Evolutionary conservation across 768 basidiomycete genomes (phyloP).

Genomic region (Polyporus arcularius): DNA sequence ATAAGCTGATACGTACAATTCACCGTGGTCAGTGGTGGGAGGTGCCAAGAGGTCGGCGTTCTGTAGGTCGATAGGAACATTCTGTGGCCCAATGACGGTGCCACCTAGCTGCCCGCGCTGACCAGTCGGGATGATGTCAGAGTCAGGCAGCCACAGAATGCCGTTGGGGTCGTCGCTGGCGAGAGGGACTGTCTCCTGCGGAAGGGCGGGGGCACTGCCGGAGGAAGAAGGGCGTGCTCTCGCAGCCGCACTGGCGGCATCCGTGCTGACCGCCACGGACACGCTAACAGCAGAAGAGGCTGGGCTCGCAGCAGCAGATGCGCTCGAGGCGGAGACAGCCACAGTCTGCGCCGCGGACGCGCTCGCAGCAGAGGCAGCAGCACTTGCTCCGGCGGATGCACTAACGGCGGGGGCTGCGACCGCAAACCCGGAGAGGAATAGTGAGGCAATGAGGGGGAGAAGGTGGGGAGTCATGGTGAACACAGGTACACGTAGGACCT

Average conservation of each 20-base stretch:
- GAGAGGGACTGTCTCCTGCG: slow-evolving; percentile 22
- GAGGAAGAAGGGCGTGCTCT: background rate
- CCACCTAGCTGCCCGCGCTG: slow-evolving; percentile 47
- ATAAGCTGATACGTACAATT: slow-evolving; percentile 36
- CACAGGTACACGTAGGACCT: background rate
- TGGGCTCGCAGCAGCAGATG: background rate
- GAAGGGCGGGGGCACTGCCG: background rate
- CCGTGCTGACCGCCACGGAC: background rate
- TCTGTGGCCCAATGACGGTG: slow-evolving; percentile 55
- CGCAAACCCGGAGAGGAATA: slow-evolving; percentile 5
- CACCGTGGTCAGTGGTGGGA: slow-evolving; percentile 62
- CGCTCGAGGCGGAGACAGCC: background rate
- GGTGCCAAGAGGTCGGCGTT: slow-evolving; percentile 60
- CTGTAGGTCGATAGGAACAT: slow-evolving; percentile 51
- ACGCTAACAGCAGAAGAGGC: background rate
- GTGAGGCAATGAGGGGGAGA: background rate
- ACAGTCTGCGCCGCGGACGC: background rate
- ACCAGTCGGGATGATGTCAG: slow-evolving; percentile 27
- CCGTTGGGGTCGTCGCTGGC: slow-evolving; percentile 32
- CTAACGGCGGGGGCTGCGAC: slow-evolving; percentile 12
- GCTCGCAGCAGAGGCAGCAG: background rate
- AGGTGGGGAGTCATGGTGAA: slow-evolving; percentile 12
- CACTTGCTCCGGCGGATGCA: slow-evolving; percentile 1
- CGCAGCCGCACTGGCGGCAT: background rate
- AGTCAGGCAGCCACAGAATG: slow-evolving; percentile 19